Evolutionary conservation across 148 eudicot species (phyloP), one percentile per base, ranked within the genome.

Genomic region (Heliamphora exappendiculata): DNA sequence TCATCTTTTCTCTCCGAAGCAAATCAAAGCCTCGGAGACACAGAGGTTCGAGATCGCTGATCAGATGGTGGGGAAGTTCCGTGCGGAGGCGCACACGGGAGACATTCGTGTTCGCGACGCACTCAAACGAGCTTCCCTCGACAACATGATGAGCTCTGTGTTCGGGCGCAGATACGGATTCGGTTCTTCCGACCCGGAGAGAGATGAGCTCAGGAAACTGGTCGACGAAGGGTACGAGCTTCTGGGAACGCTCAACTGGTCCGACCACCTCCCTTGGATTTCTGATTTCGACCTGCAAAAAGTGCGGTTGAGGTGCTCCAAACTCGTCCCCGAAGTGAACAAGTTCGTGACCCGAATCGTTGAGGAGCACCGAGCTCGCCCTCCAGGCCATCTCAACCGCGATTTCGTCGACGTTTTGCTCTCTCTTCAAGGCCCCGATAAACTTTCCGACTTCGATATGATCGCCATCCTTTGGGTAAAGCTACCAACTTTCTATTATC

Each of bases 401-500:
- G 96, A 93, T 71, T 93, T 93, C 59, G 95, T 88, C 13, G 91
- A 88, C 47, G 96, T 93, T 51, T 77, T 93, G 75, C 79, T 93
- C 41, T 86, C 91, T 16, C 91, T 91, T 29, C 84, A 84, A 41
- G 85, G 83, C 9, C 1, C 74, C 9, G 89, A 91, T 45, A 81
- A 77, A 7, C 81, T 91, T n/a, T 84, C 93, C 0, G 88, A 89
- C 24, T 73, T 87, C 22, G 96, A 91, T 74, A 86, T 86, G 90
- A 88, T 88, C 44, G 91, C 96, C 0, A 89, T 91, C 39, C 93
- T 91, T 66, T 91, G 96, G 96, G 96, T 91, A 79, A n/a, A 76
- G 87, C 28, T 50, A 64, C 2, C 50, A n/a, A 11, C 12, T n/a
- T n/a, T n/a, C n/a, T n/a, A n/a, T n/a, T n/a, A n/a, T n/a, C n/a